Conservation (phyloP, 129 eudicot species). For the Arctium lappa region DNA sequence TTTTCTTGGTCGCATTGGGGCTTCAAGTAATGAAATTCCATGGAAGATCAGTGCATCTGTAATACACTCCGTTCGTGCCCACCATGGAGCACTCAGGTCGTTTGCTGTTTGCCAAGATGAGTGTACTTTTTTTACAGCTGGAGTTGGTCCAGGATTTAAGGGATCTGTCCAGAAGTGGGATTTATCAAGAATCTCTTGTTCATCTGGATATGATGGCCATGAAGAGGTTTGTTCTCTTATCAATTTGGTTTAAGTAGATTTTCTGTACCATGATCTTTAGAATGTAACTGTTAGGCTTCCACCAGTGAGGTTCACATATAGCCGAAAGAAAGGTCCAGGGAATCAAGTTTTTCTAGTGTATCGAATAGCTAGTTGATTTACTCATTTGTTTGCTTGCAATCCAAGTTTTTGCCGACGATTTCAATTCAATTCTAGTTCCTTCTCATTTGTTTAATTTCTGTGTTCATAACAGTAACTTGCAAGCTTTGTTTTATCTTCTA, state of each 20-base stretch:
- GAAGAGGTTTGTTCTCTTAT: conserved; percentile 72
- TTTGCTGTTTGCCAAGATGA: conserved; percentile 82
- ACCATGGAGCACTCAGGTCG: conserved; percentile 86
- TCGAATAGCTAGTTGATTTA: too few relatives aligned
- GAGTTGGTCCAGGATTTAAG: conserved; percentile 94
- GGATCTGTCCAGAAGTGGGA: conserved; percentile 98
- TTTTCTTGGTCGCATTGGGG: conserved; percentile 68
- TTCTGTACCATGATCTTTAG: background rate
- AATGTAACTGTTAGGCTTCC: background rate
- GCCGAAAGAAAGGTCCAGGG: too few relatives aligned
- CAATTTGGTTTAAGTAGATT: background rate
- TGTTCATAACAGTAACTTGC: too few relatives aligned
- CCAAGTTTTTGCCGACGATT: too few relatives aligned
- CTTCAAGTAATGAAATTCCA: conserved; percentile 79
- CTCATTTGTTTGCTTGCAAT: too few relatives aligned
- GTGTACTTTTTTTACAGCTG: conserved; percentile 78
- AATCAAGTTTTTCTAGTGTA: too few relatives aligned
- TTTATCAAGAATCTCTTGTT: conserved; percentile 53
- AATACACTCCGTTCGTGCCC: conserved; percentile 80
- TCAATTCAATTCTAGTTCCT: too few relatives aligned
- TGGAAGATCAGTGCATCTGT: conserved; percentile 97
- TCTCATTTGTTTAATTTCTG: too few relatives aligned
- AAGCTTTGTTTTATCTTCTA: too few relatives aligned
- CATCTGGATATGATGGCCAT: conserved; percentile 84
- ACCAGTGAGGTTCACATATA: too few relatives aligned